Conservation (phyloP, 495 filamentous ascomycete genomes). For the Penicillium canariense region DNA sequence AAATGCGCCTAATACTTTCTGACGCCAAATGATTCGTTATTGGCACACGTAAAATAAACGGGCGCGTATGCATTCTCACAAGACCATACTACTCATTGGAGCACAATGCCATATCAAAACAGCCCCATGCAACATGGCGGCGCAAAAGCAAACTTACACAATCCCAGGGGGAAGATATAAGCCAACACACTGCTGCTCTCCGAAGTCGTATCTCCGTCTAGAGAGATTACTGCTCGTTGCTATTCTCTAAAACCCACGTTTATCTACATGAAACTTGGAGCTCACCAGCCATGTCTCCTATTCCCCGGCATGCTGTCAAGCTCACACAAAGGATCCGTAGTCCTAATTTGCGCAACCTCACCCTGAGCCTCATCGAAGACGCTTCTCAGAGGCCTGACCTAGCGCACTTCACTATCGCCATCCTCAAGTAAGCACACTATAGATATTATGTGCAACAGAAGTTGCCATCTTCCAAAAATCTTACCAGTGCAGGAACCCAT, state of each 20-base stretch:
- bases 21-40: slow-evolving; percentile 6
- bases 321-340: slow-evolving; percentile 19
- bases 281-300: slow-evolving; percentile 17
- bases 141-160: not conserved
- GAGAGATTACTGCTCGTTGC: too few relatives aligned
- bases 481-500: slow-evolving; percentile 17
- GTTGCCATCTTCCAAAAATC: slow-evolving; percentile 6
- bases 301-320: slow-evolving; percentile 14
- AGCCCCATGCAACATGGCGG: not conserved
- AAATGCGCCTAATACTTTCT: not conserved
- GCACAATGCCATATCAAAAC: not conserved
- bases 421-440: slow-evolving; percentile 14
- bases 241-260: too few relatives aligned
- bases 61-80: slow-evolving; percentile 5
- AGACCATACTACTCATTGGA: not conserved
- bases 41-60: not conserved
- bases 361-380: slow-evolving; percentile 15
- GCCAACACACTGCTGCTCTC: not conserved
- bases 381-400: slow-evolving; percentile 19
- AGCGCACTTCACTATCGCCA: slow-evolving; percentile 19
- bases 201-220: not conserved
- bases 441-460: slow-evolving; percentile 1
- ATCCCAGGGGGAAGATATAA: not conserved
- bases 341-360: slow-evolving; percentile 13
- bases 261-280: not conserved